A percentile compares a stretch with the other conserved stretches of the same genome.
phyloP scores from a whole-genome alignment of 1,139 yeast species.

The Zhuliangozyma blackwelliae region DNA sequence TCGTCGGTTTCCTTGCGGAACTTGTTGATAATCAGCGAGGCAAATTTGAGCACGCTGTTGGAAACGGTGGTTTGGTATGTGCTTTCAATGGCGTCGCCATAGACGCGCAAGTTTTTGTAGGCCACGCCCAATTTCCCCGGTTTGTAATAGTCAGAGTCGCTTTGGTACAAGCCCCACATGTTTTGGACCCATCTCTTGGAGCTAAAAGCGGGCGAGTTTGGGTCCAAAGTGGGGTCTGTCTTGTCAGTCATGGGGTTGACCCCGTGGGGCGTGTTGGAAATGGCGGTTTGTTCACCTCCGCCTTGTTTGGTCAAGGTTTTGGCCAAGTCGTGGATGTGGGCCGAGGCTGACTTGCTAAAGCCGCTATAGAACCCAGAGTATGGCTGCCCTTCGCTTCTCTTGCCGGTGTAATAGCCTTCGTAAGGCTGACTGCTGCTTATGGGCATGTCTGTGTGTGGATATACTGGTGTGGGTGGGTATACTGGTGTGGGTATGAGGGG shows the following conservation, averaged over 20 bases:
- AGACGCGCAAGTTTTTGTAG: slow-evolving; percentile 63
- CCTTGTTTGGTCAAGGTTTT: slow-evolving; percentile 6
- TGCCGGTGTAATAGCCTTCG: slow-evolving; percentile 5
- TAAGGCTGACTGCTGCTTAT: slow-evolving; percentile 5
- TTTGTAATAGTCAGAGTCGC: slow-evolving; percentile 63
- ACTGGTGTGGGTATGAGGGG: too few relatives aligned
- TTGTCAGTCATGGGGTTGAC: slow-evolving; percentile 10
- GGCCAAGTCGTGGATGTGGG: slow-evolving; percentile 10
- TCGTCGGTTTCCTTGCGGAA: slow-evolving; percentile 30
- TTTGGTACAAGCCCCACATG: slow-evolving; percentile 49
- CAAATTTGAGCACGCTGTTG: slow-evolving; percentile 37
- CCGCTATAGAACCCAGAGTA: slow-evolving; percentile 11
- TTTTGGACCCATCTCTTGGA: slow-evolving; percentile 61
- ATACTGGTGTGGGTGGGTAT: too few relatives aligned
- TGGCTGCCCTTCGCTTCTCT: slow-evolving; percentile 11
- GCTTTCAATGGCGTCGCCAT: slow-evolving; percentile 71
- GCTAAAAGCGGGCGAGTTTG: slow-evolving; percentile 7
- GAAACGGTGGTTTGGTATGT: slow-evolving; percentile 72
- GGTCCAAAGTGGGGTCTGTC: slow-evolving; percentile 11
- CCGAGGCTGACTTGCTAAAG: slow-evolving; percentile 9
- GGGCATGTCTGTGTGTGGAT: too few relatives aligned
- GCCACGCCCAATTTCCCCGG: slow-evolving; percentile 65
- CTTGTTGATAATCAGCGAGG: slow-evolving; percentile 8
- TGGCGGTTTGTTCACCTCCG: background rate
- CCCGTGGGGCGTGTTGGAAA: slow-evolving; percentile 3